These are phyloP conservation scores for Pisolithus tinctorius DNA, from an alignment of 768 basidiomycete genomes.

Conservation along the genomic window DNA sequence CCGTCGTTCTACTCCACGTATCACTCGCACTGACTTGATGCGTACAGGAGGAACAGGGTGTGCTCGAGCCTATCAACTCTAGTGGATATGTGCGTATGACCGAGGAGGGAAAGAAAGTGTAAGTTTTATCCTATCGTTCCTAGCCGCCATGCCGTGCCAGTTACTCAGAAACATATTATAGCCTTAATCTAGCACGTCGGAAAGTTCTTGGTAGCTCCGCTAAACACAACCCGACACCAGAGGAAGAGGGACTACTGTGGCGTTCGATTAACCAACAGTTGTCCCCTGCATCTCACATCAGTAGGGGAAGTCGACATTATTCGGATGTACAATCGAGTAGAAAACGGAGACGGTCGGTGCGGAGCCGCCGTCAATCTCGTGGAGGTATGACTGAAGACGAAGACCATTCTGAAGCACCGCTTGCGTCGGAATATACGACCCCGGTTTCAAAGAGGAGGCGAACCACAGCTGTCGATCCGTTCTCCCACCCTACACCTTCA, in stretches of 20 bases:
- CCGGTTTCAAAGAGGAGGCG: conserved; percentile 8
- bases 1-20: background rate
- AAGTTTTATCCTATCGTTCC: conserved; percentile 10
- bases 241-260: conserved; percentile 33
- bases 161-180: conserved; percentile 6
- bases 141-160: background rate
- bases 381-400: background rate
- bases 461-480: background rate
- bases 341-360: conserved; percentile 1
- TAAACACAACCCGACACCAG: conserved; percentile 18
- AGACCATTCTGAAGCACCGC: conserved; percentile 7
- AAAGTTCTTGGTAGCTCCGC: conserved; percentile 20
- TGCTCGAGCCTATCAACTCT: conserved; percentile 31
- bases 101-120: conserved; percentile 40
- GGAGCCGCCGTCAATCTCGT: background rate
- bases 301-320: background rate
- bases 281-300: conserved; percentile 14
- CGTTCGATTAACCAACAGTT: conserved; percentile 29
- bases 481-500: conserved; percentile 5
- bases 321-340: background rate
- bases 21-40: background rate
- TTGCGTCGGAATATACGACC: conserved; percentile 5
- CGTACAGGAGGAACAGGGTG: conserved; percentile 37
- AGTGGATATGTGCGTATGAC: conserved; percentile 36
- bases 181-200: conserved; percentile 30